Evolutionary conservation across 148 eudicot species (phyloP).

Genomic region (Tetragonia tetragonoides): DNA sequence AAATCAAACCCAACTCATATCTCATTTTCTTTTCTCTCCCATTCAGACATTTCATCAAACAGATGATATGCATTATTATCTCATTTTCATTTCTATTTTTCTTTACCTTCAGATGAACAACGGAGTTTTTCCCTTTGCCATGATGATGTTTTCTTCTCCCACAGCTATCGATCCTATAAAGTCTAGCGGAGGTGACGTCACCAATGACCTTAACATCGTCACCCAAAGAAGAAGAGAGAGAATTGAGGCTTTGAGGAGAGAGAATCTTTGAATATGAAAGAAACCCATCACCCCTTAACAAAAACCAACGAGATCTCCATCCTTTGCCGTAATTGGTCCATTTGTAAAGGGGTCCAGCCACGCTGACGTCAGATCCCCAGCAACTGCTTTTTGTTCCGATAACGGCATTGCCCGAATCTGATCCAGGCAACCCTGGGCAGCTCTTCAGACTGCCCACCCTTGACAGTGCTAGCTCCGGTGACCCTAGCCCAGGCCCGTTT

Average conservation of each 20-base stretch:
- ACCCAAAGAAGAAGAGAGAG: slow-evolving; percentile 15
- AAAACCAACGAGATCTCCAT: slow-evolving; percentile 88
- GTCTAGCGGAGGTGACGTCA: slow-evolving; percentile 32
- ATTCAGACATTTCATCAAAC: slow-evolving; percentile 3
- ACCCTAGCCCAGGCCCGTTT: slow-evolving; percentile 14
- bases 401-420: slow-evolving; percentile 32
- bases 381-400: neutral
- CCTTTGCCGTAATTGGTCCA: slow-evolving; percentile 90
- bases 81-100: neutral
- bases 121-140: slow-evolving; percentile 31
- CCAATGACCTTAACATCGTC: slow-evolving; percentile 62
- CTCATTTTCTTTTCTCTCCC: neutral
- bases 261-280: slow-evolving; percentile 57
- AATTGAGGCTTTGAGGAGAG: slow-evolving; percentile 36
- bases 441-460: slow-evolving; percentile 27
- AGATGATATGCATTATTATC: neutral
- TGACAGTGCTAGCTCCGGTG: slow-evolving; percentile 43
- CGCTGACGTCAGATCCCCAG: slow-evolving; percentile 55
- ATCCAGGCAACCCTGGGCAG: slow-evolving; percentile 32
- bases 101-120: slow-evolving; percentile 75
- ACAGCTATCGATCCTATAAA: slow-evolving; percentile 39
- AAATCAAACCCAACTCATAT: neutral
- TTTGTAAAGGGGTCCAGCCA: slow-evolving; percentile 66
- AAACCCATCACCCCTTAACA: slow-evolving; percentile 56
- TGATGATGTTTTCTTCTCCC: slow-evolving; percentile 22